Evolutionary conservation across 345 rosid species (phyloP).

Genomic region (Acer campestre): DNA sequence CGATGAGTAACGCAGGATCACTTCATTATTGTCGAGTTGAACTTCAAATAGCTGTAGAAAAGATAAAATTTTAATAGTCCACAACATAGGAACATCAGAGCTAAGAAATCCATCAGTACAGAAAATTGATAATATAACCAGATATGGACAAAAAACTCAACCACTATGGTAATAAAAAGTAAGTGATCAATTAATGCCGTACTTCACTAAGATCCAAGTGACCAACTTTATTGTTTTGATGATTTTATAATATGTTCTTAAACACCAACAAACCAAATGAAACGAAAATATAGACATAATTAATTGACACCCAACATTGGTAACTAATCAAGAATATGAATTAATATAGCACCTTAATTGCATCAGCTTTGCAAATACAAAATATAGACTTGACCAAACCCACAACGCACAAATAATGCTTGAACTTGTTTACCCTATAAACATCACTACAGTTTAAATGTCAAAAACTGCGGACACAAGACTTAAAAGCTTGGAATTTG

Average conservation of each 20-base stretch:
- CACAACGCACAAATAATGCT: too few species aligned
- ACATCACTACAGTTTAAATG: too few species aligned
- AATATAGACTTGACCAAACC: too few species aligned
- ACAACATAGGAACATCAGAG: neutral
- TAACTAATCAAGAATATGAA: too few species aligned
- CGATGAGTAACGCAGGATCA: conserved; percentile 87
- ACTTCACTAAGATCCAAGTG: neutral
- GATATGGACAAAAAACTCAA: neutral
- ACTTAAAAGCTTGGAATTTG: too few species aligned
- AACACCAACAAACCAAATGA: neutral
- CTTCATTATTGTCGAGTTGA: conserved; percentile 67
- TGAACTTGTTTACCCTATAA: too few species aligned
- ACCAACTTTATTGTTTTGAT: neutral
- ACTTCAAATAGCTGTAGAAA: conserved; percentile 83
- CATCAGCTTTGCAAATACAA: too few species aligned
- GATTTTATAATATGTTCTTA: too few species aligned
- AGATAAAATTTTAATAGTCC: conserved; percentile 7
- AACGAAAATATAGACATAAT: neutral
- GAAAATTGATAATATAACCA: neutral
- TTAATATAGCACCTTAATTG: too few species aligned
- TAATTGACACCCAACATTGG: too few species aligned
- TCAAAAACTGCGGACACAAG: too few species aligned
- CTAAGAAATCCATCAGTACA: neutral
- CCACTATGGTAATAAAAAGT: neutral
- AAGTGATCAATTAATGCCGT: neutral